Evolutionary conservation across 768 basidiomycete genomes (phyloP), one percentile per base, ranked within the genome.

Genomic region (Calocera cornea): DNA sequence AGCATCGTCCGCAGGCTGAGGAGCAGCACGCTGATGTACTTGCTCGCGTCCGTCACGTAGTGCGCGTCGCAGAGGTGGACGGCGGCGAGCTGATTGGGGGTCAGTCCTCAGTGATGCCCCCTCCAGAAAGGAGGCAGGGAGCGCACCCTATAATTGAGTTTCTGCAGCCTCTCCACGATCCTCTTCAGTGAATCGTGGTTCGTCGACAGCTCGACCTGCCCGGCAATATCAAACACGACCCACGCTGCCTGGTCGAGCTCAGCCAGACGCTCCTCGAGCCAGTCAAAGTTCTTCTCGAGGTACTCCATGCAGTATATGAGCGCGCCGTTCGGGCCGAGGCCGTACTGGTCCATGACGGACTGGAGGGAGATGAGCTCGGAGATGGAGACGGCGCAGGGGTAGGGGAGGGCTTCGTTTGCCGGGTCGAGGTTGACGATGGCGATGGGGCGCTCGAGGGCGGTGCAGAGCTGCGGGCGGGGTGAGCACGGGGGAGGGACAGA

Each of bases 231-330:
- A 76, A 99, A 97, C 38, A 99, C 80, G 41, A 97, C 83, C 76
- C 95, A 60, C 27, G 86, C 86, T 19, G 85, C 88, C 24, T 89
- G 79, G 72, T 83, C 86, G 11, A 95, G 81, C 87, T 89, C 89
- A 38, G 22, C 73, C 49, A 80, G 70, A 36, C 74, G 67, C 16
- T 76, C 76, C 41, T 79, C 74, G 63, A 82, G 70, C 81, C 81
- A 81, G 76, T 98, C 97, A 70, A 87, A 86, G 76, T 98, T 98
- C n/a, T 82, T 86, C 72, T 98, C 95, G 11, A 99, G 83, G 73
- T 97, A 97, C 74, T 97, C 95, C 84, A 97, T 89, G 74, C 93
- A 95, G 73, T 93, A 98, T 31, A 98, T 77, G 87, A 97, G 91
- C 5, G 85, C 95, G 16, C 97, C 97, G 71, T 99, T 99, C 0